Conservation (phyloP, 176 grass and related monocot genomes). For the Aegilops speltoides region DNA sequence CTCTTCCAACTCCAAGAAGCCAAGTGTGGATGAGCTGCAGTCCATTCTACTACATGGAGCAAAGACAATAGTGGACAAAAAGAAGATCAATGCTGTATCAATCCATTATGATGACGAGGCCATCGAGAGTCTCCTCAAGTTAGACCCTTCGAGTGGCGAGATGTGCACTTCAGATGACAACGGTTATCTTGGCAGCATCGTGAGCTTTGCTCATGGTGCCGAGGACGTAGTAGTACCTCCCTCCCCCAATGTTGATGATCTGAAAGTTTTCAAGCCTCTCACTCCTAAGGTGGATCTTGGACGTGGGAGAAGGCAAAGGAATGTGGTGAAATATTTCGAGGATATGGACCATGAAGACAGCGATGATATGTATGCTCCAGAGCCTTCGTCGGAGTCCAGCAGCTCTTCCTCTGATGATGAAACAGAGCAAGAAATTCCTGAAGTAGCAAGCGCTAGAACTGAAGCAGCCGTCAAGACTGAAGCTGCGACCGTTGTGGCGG, state of each 20-base stretch:
- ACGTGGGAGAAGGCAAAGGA: constrained; percentile 58
- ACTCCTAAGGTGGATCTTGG: constrained; percentile 50
- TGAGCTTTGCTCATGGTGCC: constrained; percentile 51
- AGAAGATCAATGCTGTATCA: constrained; percentile 45
- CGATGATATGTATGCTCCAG: constrained; percentile 51
- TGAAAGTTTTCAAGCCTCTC: constrained; percentile 36
- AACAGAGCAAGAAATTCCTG: background rate
- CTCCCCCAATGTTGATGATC: constrained; percentile 56
- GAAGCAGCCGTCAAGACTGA: background rate
- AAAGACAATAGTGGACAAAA: constrained; percentile 55
- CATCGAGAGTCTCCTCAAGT: constrained; percentile 60
- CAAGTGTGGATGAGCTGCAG: constrained; percentile 50
- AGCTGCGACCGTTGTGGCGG: background rate
- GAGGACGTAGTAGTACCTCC: constrained; percentile 19
- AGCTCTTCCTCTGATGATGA: constrained; percentile 37
- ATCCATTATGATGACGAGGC: constrained; percentile 60
- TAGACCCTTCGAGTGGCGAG: constrained; percentile 53
- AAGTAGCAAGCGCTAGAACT: background rate
- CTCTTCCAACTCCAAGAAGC: constrained; percentile 55
- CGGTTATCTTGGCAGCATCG: constrained; percentile 70
- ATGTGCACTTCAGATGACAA: constrained; percentile 57
- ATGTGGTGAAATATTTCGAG: constrained; percentile 44
- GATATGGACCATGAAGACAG: constrained; percentile 42
- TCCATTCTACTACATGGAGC: constrained; percentile 62
- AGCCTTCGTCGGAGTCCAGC: constrained; percentile 14